phyloP scores from a whole-genome alignment of 106 monocot genomes.

The Allium fistulosum region DNA sequence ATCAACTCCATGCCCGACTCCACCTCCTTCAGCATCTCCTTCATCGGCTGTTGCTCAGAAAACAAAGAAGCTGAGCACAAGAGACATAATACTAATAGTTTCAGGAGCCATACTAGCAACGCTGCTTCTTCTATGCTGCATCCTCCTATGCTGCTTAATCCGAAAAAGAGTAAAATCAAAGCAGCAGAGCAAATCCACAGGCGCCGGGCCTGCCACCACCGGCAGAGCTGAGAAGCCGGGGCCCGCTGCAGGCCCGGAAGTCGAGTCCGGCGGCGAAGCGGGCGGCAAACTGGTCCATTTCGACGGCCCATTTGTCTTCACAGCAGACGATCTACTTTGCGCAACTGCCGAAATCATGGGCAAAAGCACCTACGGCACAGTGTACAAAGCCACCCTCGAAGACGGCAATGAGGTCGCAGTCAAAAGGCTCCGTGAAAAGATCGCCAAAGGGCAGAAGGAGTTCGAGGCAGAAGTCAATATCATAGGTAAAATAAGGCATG shows the following conservation, averaged over 20 bases:
- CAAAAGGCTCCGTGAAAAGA: constrained; percentile 56
- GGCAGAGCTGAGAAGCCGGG: constrained; percentile 34
- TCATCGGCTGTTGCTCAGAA: background rate
- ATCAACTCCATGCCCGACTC: constrained; percentile 27
- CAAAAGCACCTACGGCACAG: constrained; percentile 89
- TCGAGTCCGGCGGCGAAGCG: constrained; percentile 29
- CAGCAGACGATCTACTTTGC: constrained; percentile 83
- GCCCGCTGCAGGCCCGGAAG: constrained; percentile 1
- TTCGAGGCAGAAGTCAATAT: constrained; percentile 47
- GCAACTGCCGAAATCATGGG: constrained; percentile 97
- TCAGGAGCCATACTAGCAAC: constrained; percentile 31
- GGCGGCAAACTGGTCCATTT: constrained; percentile 90
- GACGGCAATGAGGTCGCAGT: constrained; percentile 52
- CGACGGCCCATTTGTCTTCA: constrained; percentile 69
- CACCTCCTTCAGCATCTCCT: background rate
- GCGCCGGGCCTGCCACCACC: constrained; percentile 4
- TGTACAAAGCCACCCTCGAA: constrained; percentile 70
- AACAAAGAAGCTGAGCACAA: constrained; percentile 19
- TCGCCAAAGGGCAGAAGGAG: constrained; percentile 46
- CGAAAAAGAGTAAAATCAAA: constrained; percentile 20
- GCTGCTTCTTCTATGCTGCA: constrained; percentile 45
- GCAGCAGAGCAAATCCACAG: constrained; percentile 18
- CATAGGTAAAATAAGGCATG: constrained; percentile 75
- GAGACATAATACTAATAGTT: constrained; percentile 51
- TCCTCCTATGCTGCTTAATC: constrained; percentile 45